Evolutionary conservation across 768 basidiomycete genomes (phyloP).

Genomic region (Pisolithus microcarpus): DNA sequence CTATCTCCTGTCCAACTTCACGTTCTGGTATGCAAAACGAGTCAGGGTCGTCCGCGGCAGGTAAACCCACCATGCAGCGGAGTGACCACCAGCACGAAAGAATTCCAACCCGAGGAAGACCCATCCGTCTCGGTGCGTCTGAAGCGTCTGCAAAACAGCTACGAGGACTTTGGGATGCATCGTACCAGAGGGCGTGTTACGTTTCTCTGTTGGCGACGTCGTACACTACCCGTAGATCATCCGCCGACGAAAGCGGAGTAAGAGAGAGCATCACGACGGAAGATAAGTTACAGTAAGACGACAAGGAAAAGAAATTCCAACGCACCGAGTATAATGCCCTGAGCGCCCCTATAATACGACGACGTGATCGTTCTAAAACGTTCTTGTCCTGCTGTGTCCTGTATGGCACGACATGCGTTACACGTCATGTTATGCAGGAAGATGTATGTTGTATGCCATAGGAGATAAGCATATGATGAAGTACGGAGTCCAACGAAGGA

Average conservation of each 20-base stretch:
- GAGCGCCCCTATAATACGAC: slow-evolving; percentile 88
- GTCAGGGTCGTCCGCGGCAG: background rate
- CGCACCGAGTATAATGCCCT: slow-evolving; percentile 71
- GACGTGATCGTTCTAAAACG: slow-evolving; percentile 93
- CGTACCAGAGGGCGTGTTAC: slow-evolving; percentile 70
- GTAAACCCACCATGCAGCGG: slow-evolving; percentile 5
- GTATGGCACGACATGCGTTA: background rate
- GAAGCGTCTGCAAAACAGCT: slow-evolving; percentile 91
- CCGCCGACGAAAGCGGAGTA: too few relatives aligned
- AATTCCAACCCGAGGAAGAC: slow-evolving; percentile 95
- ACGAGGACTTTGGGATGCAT: slow-evolving; percentile 95
- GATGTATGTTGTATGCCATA: background rate
- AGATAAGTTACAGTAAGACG: background rate
- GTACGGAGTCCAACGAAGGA: background rate
- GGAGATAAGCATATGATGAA: background rate
- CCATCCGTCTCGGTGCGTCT: slow-evolving; percentile 92
- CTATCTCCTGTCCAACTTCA: background rate
- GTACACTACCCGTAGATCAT: slow-evolving; percentile 54
- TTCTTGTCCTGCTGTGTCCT: slow-evolving; percentile 97
- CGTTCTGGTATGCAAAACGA: background rate
- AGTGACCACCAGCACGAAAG: slow-evolving; percentile 64
- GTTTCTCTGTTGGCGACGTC: slow-evolving; percentile 90
- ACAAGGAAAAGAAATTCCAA: too few relatives aligned
- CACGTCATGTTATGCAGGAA: background rate
- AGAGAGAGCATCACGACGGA: too few relatives aligned